Evolutionary conservation across 2,329 filamentous ascomycete genomes (phyloP).

Genomic region (Hymenoscyphus albidus): DNA sequence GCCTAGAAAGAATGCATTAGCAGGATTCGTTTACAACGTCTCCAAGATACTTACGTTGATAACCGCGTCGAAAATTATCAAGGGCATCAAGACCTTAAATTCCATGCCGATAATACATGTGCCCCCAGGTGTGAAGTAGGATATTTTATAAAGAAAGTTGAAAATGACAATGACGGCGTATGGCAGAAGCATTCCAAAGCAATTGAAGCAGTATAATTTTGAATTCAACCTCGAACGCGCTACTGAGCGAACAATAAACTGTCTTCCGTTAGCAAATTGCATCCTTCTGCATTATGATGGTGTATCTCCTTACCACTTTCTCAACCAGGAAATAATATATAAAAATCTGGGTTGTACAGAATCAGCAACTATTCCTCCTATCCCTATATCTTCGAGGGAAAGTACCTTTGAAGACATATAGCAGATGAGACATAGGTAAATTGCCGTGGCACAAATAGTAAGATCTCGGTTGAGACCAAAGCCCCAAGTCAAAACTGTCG

Average conservation of each 20-base stretch:
- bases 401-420: constrained; percentile 13
- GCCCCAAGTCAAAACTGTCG: constrained; percentile 52
- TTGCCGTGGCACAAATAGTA: constrained; percentile 52
- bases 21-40: neutral
- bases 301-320: constrained; percentile 56
- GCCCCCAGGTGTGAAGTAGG: constrained; percentile 39
- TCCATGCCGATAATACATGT: constrained; percentile 60
- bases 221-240: constrained; percentile 43
- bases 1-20: neutral
- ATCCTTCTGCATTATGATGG: too few relatives aligned
- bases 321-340: constrained; percentile 63
- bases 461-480: constrained; percentile 51
- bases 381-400: neutral
- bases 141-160: constrained; percentile 49
- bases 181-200: constrained; percentile 49
- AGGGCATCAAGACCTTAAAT: constrained; percentile 53
- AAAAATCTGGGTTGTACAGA: constrained; percentile 29
- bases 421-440: constrained; percentile 47
- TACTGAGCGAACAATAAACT: constrained; percentile 40
- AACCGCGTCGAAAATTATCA: constrained; percentile 57
- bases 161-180: constrained; percentile 20
- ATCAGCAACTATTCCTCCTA: neutral
- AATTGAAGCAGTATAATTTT: constrained; percentile 58
- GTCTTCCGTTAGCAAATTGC: neutral
- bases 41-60: constrained; percentile 50